These are phyloP conservation scores for Calonectria crousiana DNA, from an alignment of 2,329 filamentous ascomycete species.

Conservation along the genomic window DNA sequence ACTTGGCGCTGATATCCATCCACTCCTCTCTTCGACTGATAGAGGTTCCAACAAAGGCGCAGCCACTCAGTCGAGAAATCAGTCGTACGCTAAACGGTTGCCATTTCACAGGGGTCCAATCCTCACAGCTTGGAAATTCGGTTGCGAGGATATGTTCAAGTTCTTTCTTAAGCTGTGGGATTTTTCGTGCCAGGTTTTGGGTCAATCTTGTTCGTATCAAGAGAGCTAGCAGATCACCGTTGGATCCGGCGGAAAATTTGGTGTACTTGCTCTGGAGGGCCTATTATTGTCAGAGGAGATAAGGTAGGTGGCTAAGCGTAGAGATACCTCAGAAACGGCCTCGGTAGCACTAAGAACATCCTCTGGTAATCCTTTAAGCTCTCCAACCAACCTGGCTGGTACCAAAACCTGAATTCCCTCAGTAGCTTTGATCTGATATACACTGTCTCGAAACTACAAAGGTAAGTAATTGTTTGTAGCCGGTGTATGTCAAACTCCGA, in stretches of 20 bases:
- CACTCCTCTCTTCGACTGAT: constrained; percentile 66
- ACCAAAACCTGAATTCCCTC: constrained; percentile 63
- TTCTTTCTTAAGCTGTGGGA: constrained; percentile 60
- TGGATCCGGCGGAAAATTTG: constrained; percentile 60
- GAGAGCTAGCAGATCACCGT: constrained; percentile 58
- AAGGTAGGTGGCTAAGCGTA: too few relatives aligned
- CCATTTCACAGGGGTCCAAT: constrained; percentile 68
- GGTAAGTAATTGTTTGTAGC: constrained; percentile 31
- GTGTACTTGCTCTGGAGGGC: constrained; percentile 65
- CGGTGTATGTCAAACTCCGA: constrained; percentile 31
- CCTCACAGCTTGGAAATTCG: constrained; percentile 63
- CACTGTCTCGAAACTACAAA: constrained; percentile 59
- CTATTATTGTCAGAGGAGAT: constrained; percentile 42
- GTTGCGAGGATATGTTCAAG: constrained; percentile 59
- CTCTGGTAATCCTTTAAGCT: constrained; percentile 62
- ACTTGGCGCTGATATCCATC: constrained; percentile 65
- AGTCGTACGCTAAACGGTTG: constrained; percentile 64
- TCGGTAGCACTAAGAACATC: constrained; percentile 61
- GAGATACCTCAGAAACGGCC: constrained; percentile 59
- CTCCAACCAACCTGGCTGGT: constrained; percentile 57
- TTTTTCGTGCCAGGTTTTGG: constrained; percentile 60
- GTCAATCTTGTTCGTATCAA: constrained; percentile 61
- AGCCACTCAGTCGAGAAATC: constrained; percentile 65
- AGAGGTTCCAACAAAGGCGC: constrained; percentile 63
- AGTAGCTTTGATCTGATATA: constrained; percentile 65